Evolutionary conservation across 139 green algal species (phyloP).

Genomic region (Spirogloea muscicola): DNA sequence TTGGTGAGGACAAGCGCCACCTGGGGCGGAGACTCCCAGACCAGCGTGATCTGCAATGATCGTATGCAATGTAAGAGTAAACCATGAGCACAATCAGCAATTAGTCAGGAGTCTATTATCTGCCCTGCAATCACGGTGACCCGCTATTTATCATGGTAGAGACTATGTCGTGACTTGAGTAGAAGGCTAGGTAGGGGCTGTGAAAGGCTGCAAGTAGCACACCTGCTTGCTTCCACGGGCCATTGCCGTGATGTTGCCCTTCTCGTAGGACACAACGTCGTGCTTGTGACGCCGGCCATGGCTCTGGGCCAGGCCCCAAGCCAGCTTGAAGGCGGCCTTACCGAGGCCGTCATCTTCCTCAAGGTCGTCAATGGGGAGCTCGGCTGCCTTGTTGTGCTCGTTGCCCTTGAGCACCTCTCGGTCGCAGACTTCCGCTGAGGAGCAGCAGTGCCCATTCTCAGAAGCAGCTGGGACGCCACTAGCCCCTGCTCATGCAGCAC

Average conservation of each 20-base stretch:
- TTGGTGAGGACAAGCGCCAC: conserved; percentile 2
- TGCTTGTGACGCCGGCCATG: conserved; percentile 4
- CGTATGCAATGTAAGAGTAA: background rate
- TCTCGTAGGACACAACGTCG: conserved; percentile 26
- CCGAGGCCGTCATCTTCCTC: too few relatives aligned
- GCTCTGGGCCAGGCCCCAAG: background rate
- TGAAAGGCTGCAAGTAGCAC: background rate
- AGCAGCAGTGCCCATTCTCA: too few relatives aligned
- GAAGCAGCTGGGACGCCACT: too few relatives aligned
- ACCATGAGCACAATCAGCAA: too few relatives aligned
- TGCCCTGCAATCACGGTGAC: too few relatives aligned
- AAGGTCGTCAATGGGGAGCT: too few relatives aligned
- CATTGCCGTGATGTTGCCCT: conserved; percentile 5
- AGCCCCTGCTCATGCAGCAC: too few relatives aligned
- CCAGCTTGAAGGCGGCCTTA: conserved; percentile 23
- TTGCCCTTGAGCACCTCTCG: too few relatives aligned
- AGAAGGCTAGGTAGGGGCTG: background rate
- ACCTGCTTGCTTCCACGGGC: conserved; percentile 7
- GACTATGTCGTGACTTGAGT: background rate
- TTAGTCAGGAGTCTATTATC: too few relatives aligned
- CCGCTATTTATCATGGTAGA: too few relatives aligned
- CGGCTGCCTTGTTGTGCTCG: too few relatives aligned
- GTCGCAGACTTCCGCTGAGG: too few relatives aligned
- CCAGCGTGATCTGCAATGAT: background rate
- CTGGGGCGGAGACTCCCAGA: conserved; percentile 14